Evolutionary conservation across 306 rosid species (phyloP), one percentile per base, ranked within the genome.

Genomic region (Ormosia emarginata): DNA sequence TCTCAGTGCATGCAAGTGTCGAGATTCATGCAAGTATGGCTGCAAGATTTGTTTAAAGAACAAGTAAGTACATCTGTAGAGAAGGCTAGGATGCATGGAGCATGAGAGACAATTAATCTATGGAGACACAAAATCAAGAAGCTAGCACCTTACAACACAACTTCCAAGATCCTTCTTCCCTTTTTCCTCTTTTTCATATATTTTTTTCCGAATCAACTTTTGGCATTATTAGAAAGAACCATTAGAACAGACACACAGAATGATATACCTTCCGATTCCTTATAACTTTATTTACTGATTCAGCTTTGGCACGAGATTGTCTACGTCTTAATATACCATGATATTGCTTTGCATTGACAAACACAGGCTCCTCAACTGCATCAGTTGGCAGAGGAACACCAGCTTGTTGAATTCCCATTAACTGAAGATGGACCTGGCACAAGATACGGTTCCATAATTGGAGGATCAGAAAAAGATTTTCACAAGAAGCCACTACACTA

Each of bases 231-330:
- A 36, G 46, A 32, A 66, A 59, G 64, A 75, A 57, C 7, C 30
- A 57, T 2, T 44, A 3, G 39, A 10, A 36, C 13, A 78, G n/a
- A 56, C 34, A 36, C 4, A 43, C 49, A 69, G 47, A 65, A 39
- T 43, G 75, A 61, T 43, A 46, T 81, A 93, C 97, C 97, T 93
- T 93, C 32, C 96, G 67, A 85, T 88, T 84, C 86, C 91, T 91
- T 64, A 84, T 47, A 77, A 67, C 94, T 83, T 91, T 91, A 71
- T 87, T 87, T 89, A 91, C 97, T 46, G 94, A 91, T 88, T 94
- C 98, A 77, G 98, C 98, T 90, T 92, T 94, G 40, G 98, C 98
- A 75, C 97, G 98, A 65, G 96, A 94, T 77, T 94, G 98, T 39
- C 98, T 86, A 7, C 97, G 97, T 59, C 97, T 86, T 82, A 94